Percentiles rank a stretch among this genome's conserved stretches.
Evolutionary conservation across 345 rosid genomes (phyloP).

Genomic region (Sisymbrium altissimum): DNA sequence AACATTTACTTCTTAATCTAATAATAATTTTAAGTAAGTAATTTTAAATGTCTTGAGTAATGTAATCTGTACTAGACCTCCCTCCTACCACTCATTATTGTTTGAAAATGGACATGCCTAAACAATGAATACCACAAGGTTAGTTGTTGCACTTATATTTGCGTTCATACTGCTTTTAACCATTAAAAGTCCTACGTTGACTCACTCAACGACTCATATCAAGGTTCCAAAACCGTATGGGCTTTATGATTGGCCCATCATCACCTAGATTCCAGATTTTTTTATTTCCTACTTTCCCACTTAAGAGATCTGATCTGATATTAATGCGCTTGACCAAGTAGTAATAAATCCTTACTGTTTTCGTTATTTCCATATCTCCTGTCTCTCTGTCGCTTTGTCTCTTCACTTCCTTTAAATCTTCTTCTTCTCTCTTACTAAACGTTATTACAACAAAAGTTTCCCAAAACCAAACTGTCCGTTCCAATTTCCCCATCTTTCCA

Average conservation of each 20-base stretch:
- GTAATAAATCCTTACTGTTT: background rate
- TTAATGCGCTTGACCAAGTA: constrained; percentile 27
- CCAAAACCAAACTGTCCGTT: too few species aligned
- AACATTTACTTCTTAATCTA: too few species aligned
- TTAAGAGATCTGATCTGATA: background rate
- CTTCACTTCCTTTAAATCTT: too few species aligned
- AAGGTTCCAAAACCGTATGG: background rate
- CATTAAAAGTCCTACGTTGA: background rate
- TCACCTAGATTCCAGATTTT: constrained; percentile 9
- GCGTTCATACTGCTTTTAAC: background rate
- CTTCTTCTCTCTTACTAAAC: too few species aligned
- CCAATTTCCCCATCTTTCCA: too few species aligned
- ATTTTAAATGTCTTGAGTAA: too few species aligned
- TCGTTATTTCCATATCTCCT: background rate
- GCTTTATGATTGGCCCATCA: constrained; percentile 28
- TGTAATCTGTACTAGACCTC: too few species aligned
- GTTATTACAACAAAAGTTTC: too few species aligned
- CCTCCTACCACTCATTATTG: background rate
- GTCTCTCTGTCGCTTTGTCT: background rate
- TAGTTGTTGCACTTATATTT: background rate
- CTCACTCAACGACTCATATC: background rate
- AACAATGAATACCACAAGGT: background rate
- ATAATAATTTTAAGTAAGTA: too few species aligned
- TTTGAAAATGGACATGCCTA: background rate
- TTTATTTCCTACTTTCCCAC: background rate